Evolutionary conservation across 352 stramenopile species (phyloP), one percentile per base, ranked within the genome.

Genomic region (Hyaloperonospora arabidopsidis): DNA sequence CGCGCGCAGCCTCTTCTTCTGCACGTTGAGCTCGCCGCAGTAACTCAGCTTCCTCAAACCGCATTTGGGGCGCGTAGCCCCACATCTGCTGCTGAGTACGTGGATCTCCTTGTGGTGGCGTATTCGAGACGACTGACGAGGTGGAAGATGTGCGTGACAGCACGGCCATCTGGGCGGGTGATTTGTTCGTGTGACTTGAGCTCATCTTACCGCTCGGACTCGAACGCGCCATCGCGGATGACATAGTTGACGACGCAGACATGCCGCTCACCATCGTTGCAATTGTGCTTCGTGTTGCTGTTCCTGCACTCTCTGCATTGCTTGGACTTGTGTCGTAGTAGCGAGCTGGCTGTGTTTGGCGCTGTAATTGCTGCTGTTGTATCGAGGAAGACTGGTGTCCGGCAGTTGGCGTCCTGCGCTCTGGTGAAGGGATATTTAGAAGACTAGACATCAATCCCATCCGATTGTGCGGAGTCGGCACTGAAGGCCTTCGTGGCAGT

Each of bases 391-490:
- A 85, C 34, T 79, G 66, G 8, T 71, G 69, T 2, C 60, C 67
- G 63, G 17, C 44, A 45, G 29, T 69, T 57, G 40, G 79, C 48
- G 19, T 59, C 58, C 35, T 73, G 59, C 41, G 72, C 23, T 89
- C 79, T n/a, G 76, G 70, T 7, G 77, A 85, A 2, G 74, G 61
- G 2, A 86, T 75, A 59, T 89, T 91, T 13, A 91, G 61, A n/a
- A 91, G 58, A 34, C 76, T 91, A 11, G 76, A 74, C 80, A 91
- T 91, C 32, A 87, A 65, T 7, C 72, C 73, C 76, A 91, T 91
- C 13, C 75, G 68, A 52, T 71, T 87, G 22, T 65, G 46, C 17
- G 54, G 47, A 17, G 62, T 54, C 36, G 68, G 44, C 2, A 49
- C 49, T 0, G 57, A 52, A 34, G 65, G 48, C 32, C 71, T 52